Evolutionary conservation across 2,329 filamentous ascomycete genomes (phyloP), one percentile per base, ranked within the genome.

Genomic region (Pezicula radicicola): DNA sequence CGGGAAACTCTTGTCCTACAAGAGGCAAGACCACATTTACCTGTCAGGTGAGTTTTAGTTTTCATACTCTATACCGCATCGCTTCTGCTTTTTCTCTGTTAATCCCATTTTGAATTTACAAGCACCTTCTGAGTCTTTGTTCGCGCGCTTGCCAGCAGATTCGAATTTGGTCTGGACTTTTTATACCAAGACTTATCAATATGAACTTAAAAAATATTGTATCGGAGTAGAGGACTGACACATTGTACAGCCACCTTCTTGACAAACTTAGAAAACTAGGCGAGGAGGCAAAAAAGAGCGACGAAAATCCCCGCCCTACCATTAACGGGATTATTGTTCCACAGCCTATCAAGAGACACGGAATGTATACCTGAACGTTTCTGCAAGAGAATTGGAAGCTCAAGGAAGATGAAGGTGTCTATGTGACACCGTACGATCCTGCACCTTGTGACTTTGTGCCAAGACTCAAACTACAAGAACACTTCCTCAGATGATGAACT

Each of bases 41-140:
- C 80, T 21, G 77, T 84, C 49, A 76, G 78, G 80, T 84, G 80
- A 58, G 79, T 54, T 64, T 63, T 57, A 70, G 62, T 50, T 69
- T 67, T 57, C 52, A 67, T 18, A 66, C 71, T 46, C 51, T 40
- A 18, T 8, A 12, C 18, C 18, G 10, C 10, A 10, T 21, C 15
- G 13, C 25, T 42, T 19, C 16, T 42, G 5, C n/a, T 25, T 42
- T 18, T 13, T 19, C 40, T 42, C 4, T 25, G 9, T 42, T 8
- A 7, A 18, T 25, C 16, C 40, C 16, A 7, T 12, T 42, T 13
- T 3, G 9, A 25, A 25, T 25, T 18, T 42, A 6, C 16, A 12
- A 30, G 28, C 10, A 30, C 10, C 28, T 30, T 30, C 28, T 30
- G 28, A 12, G 28, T 30, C 28, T 30, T 30, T 33, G 9, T 4